phyloP scores from a whole-genome alignment of 805 yeast genomes.

The Monosporozyma aerobia region DNA sequence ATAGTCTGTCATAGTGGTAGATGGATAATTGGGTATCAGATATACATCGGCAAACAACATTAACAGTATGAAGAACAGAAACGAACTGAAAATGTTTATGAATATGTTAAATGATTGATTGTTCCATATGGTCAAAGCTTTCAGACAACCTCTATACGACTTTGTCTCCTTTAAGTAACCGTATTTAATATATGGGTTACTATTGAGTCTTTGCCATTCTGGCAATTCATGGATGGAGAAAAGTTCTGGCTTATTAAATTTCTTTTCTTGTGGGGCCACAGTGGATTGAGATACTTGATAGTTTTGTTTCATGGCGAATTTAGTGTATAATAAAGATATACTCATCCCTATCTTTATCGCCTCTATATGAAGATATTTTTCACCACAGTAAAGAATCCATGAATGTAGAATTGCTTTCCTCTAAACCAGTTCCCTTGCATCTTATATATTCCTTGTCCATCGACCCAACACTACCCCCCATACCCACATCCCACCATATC shows the following conservation, averaged over 20 bases:
- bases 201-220: constrained; percentile 4
- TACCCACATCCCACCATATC: too few species aligned
- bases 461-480: too few species aligned
- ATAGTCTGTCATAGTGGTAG: constrained; percentile 35
- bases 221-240: constrained; percentile 4
- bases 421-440: too few species aligned
- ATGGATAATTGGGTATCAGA: constrained; percentile 16
- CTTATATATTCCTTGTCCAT: too few species aligned
- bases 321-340: background rate
- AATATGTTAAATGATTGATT: constrained; percentile 5
- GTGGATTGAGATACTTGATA: background rate
- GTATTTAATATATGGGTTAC: constrained; percentile 1
- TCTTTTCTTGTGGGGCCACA: background rate
- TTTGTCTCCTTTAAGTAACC: constrained; percentile 5
- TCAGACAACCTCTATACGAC: constrained; percentile 3
- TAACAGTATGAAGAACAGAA: constrained; percentile 9
- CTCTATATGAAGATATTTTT: too few species aligned
- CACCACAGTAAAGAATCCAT: too few species aligned
- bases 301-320: background rate
- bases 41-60: constrained; percentile 19
- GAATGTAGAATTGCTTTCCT: too few species aligned
- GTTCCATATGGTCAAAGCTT: background rate
- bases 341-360: background rate
- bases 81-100: background rate
- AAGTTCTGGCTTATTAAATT: background rate